phyloP scores from a whole-genome alignment of 352 stramenopile genomes.

The Saprolegnia parasitica region DNA sequence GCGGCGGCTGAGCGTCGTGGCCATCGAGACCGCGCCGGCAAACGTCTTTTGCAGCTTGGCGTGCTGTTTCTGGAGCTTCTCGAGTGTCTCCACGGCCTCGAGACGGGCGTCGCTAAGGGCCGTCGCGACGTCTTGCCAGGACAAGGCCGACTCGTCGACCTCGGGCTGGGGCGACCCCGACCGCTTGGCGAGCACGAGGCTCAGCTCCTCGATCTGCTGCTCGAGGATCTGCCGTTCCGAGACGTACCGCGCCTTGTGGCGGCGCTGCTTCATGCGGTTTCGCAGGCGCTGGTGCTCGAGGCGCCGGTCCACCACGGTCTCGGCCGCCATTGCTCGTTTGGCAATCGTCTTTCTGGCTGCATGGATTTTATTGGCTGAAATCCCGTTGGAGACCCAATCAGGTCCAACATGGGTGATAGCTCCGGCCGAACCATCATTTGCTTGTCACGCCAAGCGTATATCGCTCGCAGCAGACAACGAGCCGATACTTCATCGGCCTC shows the following conservation, averaged over 20 bases:
- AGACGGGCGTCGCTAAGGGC: background rate
- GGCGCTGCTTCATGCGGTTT: constrained; percentile 10
- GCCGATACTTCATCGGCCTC: no score
- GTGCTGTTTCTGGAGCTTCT: background rate
- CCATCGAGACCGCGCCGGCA: background rate
- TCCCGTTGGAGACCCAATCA: no score
- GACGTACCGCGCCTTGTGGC: constrained; percentile 8
- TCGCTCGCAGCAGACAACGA: no score
- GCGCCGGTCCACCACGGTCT: background rate
- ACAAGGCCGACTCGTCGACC: background rate
- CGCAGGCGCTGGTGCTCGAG: constrained; percentile 7
- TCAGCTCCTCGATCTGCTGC: background rate
- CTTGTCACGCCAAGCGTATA: no score
- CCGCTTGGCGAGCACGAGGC: background rate
- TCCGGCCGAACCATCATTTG: no score
- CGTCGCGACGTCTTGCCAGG: background rate
- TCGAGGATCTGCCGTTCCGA: background rate
- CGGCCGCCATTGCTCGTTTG: background rate
- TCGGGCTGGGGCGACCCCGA: background rate
- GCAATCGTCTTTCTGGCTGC: background rate
- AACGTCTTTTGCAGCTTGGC: background rate
- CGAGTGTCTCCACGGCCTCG: background rate
- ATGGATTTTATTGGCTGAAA: background rate
- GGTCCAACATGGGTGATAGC: no score
- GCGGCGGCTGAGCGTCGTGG: background rate